phyloP scores from a whole-genome alignment of 768 basidiomycete species.

The Mycena belliarum region DNA sequence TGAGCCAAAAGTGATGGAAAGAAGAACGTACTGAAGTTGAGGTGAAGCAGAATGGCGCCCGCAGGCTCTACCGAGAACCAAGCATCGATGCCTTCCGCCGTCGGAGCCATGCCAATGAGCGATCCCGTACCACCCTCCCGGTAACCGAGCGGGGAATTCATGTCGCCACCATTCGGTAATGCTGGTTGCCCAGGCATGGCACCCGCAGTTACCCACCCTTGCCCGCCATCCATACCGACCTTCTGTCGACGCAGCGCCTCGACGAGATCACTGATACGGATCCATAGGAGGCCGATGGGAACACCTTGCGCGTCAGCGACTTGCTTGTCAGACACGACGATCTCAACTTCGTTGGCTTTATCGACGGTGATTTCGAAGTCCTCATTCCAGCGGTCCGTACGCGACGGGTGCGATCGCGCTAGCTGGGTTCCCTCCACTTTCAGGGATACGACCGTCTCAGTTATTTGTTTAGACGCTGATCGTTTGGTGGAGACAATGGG shows the following conservation, averaged over 20 bases:
- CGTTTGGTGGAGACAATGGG: slow-evolving; percentile 66
- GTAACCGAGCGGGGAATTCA: slow-evolving; percentile 52
- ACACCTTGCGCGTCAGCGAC: slow-evolving; percentile 76
- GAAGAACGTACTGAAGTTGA: slow-evolving; percentile 75
- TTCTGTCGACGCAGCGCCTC: slow-evolving; percentile 93
- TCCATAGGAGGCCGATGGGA: slow-evolving; percentile 94
- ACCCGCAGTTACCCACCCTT: slow-evolving; percentile 95
- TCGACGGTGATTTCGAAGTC: slow-evolving; percentile 95
- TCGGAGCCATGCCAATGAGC: slow-evolving; percentile 35
- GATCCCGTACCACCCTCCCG: slow-evolving; percentile 44
- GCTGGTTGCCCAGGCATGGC: slow-evolving; percentile 71
- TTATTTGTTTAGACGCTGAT: slow-evolving; percentile 74
- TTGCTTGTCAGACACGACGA: slow-evolving; percentile 93
- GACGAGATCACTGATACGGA: slow-evolving; percentile 89
- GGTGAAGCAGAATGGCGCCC: slow-evolving; percentile 83
- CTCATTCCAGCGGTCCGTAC: slow-evolving; percentile 97
- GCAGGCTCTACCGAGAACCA: slow-evolving; percentile 98
- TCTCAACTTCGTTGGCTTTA: slow-evolving; percentile 98
- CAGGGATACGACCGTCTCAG: slow-evolving; percentile 90
- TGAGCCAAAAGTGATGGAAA: slow-evolving; percentile 9
- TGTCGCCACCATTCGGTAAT: slow-evolving; percentile 39
- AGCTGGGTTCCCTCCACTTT: slow-evolving; percentile 96
- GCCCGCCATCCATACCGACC: slow-evolving; percentile 81
- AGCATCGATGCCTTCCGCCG: slow-evolving; percentile 84
- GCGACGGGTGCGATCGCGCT: slow-evolving; percentile 88